Base-by-base conservation (phyloP, 768 basidiomycete genomes). In the Kwoniella bestiolae region DNA sequence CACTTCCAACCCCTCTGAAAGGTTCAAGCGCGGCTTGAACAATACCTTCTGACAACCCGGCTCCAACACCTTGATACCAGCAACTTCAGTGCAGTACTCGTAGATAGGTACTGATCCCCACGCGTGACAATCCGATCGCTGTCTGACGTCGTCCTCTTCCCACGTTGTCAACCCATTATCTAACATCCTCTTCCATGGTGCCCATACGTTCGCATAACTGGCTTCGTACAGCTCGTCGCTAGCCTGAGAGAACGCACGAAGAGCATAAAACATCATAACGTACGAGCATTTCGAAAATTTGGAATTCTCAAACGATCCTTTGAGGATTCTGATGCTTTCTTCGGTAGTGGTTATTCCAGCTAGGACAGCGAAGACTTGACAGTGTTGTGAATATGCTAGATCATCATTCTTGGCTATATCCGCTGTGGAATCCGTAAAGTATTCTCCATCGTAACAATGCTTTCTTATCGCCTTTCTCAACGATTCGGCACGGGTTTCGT, bases 181-280 rank as follows among this genome's bases (percentile, higher is more conserved):
- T 16, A 74, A 38, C 70, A 71, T 71, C 55, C 50, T 44, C 28
- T 67, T 56, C 72, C 72, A 74, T 1, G 67, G 69, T 0, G 53
- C 52, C 61, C 55, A 67, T 0, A 60, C 59, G 2, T 32, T 28
- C 14, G 38, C 2, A 52, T 64, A 71, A 47, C 67, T 53, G n/a
- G 53, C 38, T 41, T 68, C 62, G 53, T 74, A 74, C 1, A 66
- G 25, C 14, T 29, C 34, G 16, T 65, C 60, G 11, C 67, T 65
- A 14, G 67, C 59, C n/a, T 64, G 44, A 21, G 67, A 47, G 51
- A 74, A 69, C 2, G 70, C 72, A 5, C 72, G 64, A 52, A 71
- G 67, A n/a, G 72, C 72, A 59, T 74, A 74, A 56, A 69, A 69
- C 58, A 66, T 56, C 69, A 71, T 71, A 12, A 71, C 69, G 53